phyloP scores from a whole-genome alignment of 139 green algal species.

The Asterochloris sp. region DNA sequence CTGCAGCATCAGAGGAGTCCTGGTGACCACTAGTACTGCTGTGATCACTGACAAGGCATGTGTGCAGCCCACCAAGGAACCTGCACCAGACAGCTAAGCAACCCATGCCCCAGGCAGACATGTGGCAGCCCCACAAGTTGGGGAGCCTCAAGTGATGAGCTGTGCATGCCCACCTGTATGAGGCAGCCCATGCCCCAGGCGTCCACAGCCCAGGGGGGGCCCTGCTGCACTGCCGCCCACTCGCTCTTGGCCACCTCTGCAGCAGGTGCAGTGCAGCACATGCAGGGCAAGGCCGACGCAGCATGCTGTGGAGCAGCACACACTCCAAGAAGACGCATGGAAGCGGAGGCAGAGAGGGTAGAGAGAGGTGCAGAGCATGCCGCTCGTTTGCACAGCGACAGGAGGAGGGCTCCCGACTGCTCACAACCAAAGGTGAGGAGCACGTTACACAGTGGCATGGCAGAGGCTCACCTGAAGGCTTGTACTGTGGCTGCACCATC shows the following conservation, averaged over 20 bases:
- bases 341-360: not conserved
- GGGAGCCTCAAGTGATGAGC: too few species aligned
- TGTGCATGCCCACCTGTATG: conserved; percentile 67
- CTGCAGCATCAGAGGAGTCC: too few species aligned
- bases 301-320: not conserved
- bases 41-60: too few species aligned
- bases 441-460: not conserved
- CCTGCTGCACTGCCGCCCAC: conserved; percentile 67
- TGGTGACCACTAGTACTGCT: too few species aligned
- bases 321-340: not conserved
- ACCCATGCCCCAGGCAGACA: too few species aligned
- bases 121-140: too few species aligned
- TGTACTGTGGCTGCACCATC: conserved; percentile 82
- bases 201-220: conserved; percentile 92
- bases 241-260: conserved; percentile 68
- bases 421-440: not conserved
- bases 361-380: not conserved
- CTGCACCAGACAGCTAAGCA: too few species aligned
- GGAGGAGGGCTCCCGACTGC: not conserved
- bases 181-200: conserved; percentile 96
- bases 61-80: too few species aligned
- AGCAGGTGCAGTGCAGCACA: conserved; percentile 62
- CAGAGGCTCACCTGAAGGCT: conserved; percentile 45
- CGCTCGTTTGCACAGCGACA: not conserved
- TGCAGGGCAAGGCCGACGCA: not conserved